Evolutionary conservation across 1,284 basidiomycete genomes (phyloP).

Genomic region (Irpex lacteus): DNA sequence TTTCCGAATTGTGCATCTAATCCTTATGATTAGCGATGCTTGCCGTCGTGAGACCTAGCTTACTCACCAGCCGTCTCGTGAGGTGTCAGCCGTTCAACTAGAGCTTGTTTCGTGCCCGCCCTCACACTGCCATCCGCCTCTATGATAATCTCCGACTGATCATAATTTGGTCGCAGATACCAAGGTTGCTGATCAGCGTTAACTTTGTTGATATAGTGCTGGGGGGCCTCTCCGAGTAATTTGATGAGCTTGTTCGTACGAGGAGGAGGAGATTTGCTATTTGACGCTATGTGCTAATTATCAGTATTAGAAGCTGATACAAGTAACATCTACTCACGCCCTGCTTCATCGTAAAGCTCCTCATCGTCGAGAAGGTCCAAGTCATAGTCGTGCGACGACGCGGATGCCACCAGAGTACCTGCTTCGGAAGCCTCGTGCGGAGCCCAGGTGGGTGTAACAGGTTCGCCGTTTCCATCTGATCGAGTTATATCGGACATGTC

Average conservation of each 20-base stretch:
- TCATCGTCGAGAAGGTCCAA: conserved; percentile 25
- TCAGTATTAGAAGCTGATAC: neutral
- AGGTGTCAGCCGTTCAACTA: conserved; percentile 88
- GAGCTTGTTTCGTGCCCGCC: conserved; percentile 85
- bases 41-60: neutral
- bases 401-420: conserved; percentile 18
- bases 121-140: conserved; percentile 82
- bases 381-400: conserved; percentile 16
- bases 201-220: conserved; percentile 46
- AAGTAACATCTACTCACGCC: conserved; percentile 27
- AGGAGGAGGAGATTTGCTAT: conserved; percentile 32
- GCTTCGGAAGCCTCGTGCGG: conserved; percentile 18
- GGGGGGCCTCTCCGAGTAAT: conserved; percentile 72
- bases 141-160: conserved; percentile 78
- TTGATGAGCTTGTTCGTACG: conserved; percentile 62
- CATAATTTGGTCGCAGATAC: conserved; percentile 84
- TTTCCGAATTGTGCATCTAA: conserved; percentile 83
- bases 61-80: conserved; percentile 79
- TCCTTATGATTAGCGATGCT: neutral
- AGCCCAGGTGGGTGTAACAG: conserved; percentile 28
- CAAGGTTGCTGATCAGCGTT: conserved; percentile 68
- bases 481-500: conserved; percentile 26
- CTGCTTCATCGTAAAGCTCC: conserved; percentile 31
- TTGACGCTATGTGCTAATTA: conserved; percentile 12
- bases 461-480: conserved; percentile 23